A percentile compares a stretch with the other conserved stretches of the same genome.
phyloP scores from a whole-genome alignment of 768 basidiomycete genomes.

The Pleurotus tuoliensis region DNA sequence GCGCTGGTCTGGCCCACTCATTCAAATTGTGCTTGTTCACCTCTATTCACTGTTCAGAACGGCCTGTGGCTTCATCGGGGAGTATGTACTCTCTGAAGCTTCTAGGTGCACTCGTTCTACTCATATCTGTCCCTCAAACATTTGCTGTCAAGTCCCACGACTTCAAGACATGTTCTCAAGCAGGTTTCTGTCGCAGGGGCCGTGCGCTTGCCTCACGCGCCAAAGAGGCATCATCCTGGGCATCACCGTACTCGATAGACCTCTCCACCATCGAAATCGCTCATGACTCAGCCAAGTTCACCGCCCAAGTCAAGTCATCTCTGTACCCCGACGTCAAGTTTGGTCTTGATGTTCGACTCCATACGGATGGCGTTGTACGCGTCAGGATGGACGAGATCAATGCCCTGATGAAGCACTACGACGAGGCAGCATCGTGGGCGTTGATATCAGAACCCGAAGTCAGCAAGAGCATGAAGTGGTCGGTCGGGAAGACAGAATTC shows the following conservation, averaged over 20 bases:
- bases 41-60: too few species aligned
- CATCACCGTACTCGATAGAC: constrained; percentile 83
- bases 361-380: constrained; percentile 86
- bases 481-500: constrained; percentile 57
- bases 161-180: constrained; percentile 94
- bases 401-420: constrained; percentile 78
- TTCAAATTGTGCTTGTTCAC: too few species aligned
- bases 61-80: not conserved
- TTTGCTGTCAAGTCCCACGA: constrained; percentile 74
- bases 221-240: constrained; percentile 58
- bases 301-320: constrained; percentile 71
- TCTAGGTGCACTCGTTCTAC: constrained; percentile 30
- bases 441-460: constrained; percentile 68
- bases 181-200: constrained; percentile 88
- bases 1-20: too few species aligned
- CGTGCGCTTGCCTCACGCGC: constrained; percentile 76
- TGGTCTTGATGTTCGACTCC: constrained; percentile 75
- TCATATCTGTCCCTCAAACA: constrained; percentile 30
- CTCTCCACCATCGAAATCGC: constrained; percentile 48
- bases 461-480: constrained; percentile 61
- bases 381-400: constrained; percentile 88
- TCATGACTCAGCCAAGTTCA: constrained; percentile 57
- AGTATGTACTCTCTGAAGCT: constrained; percentile 34
- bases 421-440: constrained; percentile 91
- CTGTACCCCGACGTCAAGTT: constrained; percentile 86